Evolutionary conservation across 805 yeast species (phyloP), one percentile per base, ranked within the genome.

Genomic region (Zygoascus biomembranicola): DNA sequence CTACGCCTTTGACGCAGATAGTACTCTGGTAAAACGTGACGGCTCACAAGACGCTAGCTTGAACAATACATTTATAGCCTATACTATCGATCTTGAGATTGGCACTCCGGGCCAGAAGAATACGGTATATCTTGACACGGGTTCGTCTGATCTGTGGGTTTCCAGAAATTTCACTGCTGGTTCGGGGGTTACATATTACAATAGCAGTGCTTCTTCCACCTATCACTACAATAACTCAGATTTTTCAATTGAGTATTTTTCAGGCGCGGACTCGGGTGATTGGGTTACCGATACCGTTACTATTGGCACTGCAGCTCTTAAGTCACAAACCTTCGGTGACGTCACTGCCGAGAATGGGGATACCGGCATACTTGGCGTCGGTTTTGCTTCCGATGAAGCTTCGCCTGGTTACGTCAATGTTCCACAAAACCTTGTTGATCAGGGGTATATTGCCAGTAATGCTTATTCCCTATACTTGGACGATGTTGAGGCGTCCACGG

Each of bases 391-490:
- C 14, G 57, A 57, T 48, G 68, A 65, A 55, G 59, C 67, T n/a
- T 56, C 52, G 11, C 9, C 35, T 8, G 46, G 32, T 13, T 85
- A 85, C 65, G 71, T 75, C 49, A 85, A 86, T 64, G 67, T 85
- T 52, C 94, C 94, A 0, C 59, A 72, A 48, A 76, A 76, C 51
- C 66, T 86, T 69, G 80, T 74, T 45, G 58, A 66, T 32, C 74
- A 76, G 50, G 90, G 90, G 0, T 60, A 75, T 47, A 85, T 82
- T 57, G 63, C 73, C 43, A 73, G 75, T 48, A 72, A 71, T 32
- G 79, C 79, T 1, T 86, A 84, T 65, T 85, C 92, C 0, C 69
- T 86, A 49, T 85, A 71, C 63, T 70, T 86, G 64, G 76, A 82
- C 60, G 66, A 68, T 10, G 57, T 63, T 11, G 57, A 56, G 16